These are phyloP conservation scores for Chlorociboria aeruginascens DNA, from an alignment of 495 filamentous ascomycete species.

Conservation along the genomic window DNA sequence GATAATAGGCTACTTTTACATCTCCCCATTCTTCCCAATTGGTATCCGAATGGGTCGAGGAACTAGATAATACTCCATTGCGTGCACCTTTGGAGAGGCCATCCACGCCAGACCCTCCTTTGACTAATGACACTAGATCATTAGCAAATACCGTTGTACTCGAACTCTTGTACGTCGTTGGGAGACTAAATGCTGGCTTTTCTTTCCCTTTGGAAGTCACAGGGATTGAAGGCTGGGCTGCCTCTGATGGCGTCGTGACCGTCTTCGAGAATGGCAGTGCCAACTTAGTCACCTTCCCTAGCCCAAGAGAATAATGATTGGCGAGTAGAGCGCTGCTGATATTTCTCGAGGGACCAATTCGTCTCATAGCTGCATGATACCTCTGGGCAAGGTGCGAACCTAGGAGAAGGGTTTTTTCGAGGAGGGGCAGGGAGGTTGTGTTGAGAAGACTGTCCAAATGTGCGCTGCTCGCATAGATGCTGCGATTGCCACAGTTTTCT, in stretches of 20 bases:
- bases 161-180: slow-evolving; percentile 23
- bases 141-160: slow-evolving; percentile 54
- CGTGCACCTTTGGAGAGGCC: slow-evolving; percentile 11
- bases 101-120: slow-evolving; percentile 20
- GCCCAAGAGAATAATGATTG: slow-evolving; percentile 88
- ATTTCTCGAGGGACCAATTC: slow-evolving; percentile 45
- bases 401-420: slow-evolving; percentile 64
- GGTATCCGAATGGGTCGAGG: not conserved
- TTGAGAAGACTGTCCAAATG: slow-evolving; percentile 81
- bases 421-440: slow-evolving; percentile 65
- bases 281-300: slow-evolving; percentile 75
- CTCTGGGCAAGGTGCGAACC: slow-evolving; percentile 76
- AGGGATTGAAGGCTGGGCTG: slow-evolving; percentile 34
- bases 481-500: slow-evolving; percentile 93
- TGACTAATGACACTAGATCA: slow-evolving; percentile 59
- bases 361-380: slow-evolving; percentile 78
- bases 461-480: slow-evolving; percentile 83
- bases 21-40: slow-evolving; percentile 58
- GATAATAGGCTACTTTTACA: slow-evolving; percentile 56
- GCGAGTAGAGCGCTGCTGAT: slow-evolving; percentile 63
- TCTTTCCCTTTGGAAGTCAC: slow-evolving; percentile 58
- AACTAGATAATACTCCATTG: not conserved
- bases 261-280: slow-evolving; percentile 73
- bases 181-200: slow-evolving; percentile 29
- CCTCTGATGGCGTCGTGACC: slow-evolving; percentile 27